These are phyloP conservation scores for Chaetomium tenue DNA, from an alignment of 495 filamentous ascomycete species.

Conservation along the genomic window DNA sequence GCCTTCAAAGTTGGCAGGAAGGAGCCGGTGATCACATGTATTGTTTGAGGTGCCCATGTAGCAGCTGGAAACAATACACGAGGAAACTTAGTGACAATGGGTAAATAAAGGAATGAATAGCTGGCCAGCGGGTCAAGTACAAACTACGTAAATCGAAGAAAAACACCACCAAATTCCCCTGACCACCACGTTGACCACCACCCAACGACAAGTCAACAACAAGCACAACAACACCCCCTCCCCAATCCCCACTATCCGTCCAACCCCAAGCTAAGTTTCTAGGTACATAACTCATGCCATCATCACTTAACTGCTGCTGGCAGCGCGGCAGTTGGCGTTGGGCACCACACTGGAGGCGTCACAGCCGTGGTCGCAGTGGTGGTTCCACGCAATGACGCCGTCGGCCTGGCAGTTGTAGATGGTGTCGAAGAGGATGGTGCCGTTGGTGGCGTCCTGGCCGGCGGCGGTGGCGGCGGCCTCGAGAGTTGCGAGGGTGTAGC, in stretches of 20 bases:
- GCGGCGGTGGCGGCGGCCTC: conserved; percentile 4
- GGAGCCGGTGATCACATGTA: no score
- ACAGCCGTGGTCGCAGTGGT: conserved; percentile 13
- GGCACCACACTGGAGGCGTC: not conserved
- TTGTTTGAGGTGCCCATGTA: not conserved
- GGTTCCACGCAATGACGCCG: conserved; percentile 19
- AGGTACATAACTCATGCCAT: no score
- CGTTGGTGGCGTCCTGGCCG: conserved; percentile 10
- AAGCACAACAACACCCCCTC: no score
- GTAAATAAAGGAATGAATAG: not conserved
- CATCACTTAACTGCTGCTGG: not conserved
- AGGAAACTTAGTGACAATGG: no score
- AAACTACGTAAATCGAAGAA: not conserved
- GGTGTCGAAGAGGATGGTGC: conserved; percentile 14
- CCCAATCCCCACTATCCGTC: not conserved
- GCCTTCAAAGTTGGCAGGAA: no score
- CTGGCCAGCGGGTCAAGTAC: not conserved
- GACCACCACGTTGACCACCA: no score
- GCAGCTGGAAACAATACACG: no score
- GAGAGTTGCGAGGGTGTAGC: conserved; percentile 5
- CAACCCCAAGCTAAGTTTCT: no score
- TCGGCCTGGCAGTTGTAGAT: conserved; percentile 19
- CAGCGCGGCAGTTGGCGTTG: conserved; percentile 15
- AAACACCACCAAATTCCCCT: not conserved
- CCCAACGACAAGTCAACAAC: no score